Percentiles rank a stretch among this genome's conserved stretches.
These are phyloP conservation scores for Ormosia semicastrata DNA, from an alignment of 306 rosid species.

Conservation along the genomic window DNA sequence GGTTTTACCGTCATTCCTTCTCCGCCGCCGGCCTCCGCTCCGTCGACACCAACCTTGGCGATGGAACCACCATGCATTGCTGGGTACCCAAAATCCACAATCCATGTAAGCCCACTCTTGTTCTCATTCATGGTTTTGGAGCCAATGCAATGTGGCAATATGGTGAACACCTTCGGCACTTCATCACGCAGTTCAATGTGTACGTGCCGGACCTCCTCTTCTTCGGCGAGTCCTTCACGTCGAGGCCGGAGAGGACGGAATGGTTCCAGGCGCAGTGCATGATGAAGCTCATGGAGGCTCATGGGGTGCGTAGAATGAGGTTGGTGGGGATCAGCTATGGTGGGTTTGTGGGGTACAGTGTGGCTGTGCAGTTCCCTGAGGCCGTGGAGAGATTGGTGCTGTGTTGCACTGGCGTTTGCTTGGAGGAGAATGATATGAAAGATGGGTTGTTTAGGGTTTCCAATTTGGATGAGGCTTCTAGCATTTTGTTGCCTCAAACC, in stretches of 20 bases:
- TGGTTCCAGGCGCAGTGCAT: slow-evolving; percentile 59
- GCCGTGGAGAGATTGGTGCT: slow-evolving; percentile 54
- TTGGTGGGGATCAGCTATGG: slow-evolving; percentile 83
- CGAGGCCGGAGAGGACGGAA: slow-evolving; percentile 50
- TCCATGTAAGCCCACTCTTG: slow-evolving; percentile 42
- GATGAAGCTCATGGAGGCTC: slow-evolving; percentile 49
- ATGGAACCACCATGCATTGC: slow-evolving; percentile 68
- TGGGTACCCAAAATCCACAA: slow-evolving; percentile 60
- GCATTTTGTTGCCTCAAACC: slow-evolving; percentile 68
- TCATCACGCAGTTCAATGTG: slow-evolving; percentile 48
- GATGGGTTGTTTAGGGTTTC: slow-evolving; percentile 61
- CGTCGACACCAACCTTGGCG: slow-evolving; percentile 45
- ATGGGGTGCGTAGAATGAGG: slow-evolving; percentile 43
- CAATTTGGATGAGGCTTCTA: slow-evolving; percentile 56
- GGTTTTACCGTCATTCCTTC: slow-evolving; percentile 55
- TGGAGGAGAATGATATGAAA: slow-evolving; percentile 64
- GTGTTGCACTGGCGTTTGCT: slow-evolving; percentile 72
- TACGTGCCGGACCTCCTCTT: slow-evolving; percentile 80
- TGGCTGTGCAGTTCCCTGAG: slow-evolving; percentile 65
- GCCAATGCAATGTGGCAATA: slow-evolving; percentile 90
- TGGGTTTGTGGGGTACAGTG: slow-evolving; percentile 64
- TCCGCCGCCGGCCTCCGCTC: slow-evolving; percentile 61
- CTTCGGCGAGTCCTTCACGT: slow-evolving; percentile 65
- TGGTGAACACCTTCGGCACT: slow-evolving; percentile 50
- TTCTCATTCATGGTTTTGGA: slow-evolving; percentile 77